These are phyloP conservation scores for Closterium sp. DNA, from an alignment of 139 green algal genomes.

Conservation along the genomic window DNA sequence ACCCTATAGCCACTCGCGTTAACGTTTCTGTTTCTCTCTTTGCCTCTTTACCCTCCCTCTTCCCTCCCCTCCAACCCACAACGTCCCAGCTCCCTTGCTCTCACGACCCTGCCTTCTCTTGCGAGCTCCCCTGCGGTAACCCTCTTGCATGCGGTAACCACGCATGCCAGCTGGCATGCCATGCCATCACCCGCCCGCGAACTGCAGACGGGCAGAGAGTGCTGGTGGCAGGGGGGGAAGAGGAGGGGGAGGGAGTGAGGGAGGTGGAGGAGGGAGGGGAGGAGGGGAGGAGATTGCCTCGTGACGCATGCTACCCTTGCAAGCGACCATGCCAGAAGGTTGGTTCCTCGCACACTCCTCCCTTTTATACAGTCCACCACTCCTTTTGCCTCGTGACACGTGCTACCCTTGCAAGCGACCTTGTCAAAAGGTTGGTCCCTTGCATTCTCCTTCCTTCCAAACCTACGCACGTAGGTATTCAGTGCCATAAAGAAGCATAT, in stretches of 20 bases:
- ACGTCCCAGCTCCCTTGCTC: slow-evolving; percentile 17
- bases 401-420: slow-evolving; percentile 3
- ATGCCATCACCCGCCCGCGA: slow-evolving; percentile 14
- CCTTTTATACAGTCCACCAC: too few species aligned
- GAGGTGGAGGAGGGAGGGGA: background rate
- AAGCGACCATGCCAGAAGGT: slow-evolving; percentile 18
- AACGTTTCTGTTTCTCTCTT: too few species aligned
- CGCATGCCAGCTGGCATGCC: slow-evolving; percentile 28
- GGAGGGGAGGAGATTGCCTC: background rate
- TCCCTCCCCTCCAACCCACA: background rate
- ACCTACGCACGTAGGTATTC: background rate
- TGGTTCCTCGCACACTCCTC: too few species aligned
- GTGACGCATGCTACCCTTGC: background rate
- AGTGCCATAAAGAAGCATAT: background rate
- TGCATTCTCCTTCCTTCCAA: too few species aligned
- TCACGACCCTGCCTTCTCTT: slow-evolving; percentile 20
- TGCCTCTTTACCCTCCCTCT: background rate
- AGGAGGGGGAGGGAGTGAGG: background rate
- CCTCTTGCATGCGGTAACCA: slow-evolving; percentile 46
- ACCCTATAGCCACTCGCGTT: slow-evolving; percentile 19
- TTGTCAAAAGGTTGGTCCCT: background rate
- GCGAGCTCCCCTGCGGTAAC: slow-evolving; percentile 37
- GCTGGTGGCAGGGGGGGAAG: background rate
- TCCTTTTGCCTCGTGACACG: background rate
- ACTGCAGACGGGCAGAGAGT: background rate